These are phyloP conservation scores for Aspergillus pseudotamarii DNA, from an alignment of 2,329 filamentous ascomycete genomes.

Conservation along the genomic window DNA sequence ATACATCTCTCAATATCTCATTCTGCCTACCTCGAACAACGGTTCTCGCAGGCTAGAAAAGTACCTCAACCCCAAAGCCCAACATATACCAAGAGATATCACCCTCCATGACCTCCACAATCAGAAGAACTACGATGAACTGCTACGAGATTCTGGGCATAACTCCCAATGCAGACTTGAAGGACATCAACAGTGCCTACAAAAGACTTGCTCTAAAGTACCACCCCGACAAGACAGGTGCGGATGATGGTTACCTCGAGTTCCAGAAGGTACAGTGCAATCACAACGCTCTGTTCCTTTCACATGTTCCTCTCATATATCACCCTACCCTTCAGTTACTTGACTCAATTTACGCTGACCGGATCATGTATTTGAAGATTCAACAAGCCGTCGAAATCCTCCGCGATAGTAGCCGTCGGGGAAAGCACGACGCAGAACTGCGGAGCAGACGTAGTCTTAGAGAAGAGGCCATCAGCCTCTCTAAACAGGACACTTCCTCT, in stretches of 20 bases:
- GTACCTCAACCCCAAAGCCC: neutral
- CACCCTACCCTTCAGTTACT: neutral
- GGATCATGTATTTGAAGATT: slow-evolving; percentile 25
- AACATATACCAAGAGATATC: neutral
- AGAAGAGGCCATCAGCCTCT: neutral
- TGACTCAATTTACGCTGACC: neutral
- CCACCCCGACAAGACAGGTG: slow-evolving; percentile 38
- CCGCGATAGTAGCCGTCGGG: slow-evolving; percentile 30
- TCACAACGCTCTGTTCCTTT: neutral
- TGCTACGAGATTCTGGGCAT: slow-evolving; percentile 34
- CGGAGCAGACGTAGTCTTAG: neutral
- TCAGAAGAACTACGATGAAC: slow-evolving; percentile 20
- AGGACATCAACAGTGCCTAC: slow-evolving; percentile 39
- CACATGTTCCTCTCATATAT: neutral
- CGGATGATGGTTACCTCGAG: slow-evolving; percentile 12
- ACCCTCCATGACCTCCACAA: slow-evolving; percentile 6
- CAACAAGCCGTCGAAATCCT: slow-evolving; percentile 38
- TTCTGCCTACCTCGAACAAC: neutral
- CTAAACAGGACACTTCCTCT: neutral
- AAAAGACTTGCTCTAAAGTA: slow-evolving; percentile 37
- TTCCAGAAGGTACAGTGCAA: slow-evolving; percentile 30
- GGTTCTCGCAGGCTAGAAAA: neutral
- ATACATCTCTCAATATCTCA: neutral
- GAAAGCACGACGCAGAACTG: slow-evolving; percentile 26
- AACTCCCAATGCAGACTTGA: slow-evolving; percentile 24